Evolutionary conservation across 345 rosid genomes (phyloP), one percentile per base, ranked within the genome.

Genomic region (Citrus reticulata): DNA sequence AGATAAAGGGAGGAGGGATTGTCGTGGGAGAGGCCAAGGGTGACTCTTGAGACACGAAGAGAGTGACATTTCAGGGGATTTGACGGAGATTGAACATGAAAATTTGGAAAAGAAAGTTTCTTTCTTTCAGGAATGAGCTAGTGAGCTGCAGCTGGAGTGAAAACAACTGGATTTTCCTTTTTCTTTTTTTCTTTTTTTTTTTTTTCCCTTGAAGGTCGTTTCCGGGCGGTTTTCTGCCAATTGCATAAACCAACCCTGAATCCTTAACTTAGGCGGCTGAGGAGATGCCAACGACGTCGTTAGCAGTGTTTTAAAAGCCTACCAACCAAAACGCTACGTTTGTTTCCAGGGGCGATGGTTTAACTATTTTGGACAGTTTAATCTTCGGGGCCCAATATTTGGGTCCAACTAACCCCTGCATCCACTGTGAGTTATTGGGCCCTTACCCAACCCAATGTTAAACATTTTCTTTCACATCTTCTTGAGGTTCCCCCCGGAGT

Each of bases 1-100:
- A 77, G 75, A 69, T 83, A 79, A 78, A 85, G 84, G 78, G 83
- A 72, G 24, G 60, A 81, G n/a, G 11, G 63, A 80, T 6, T 68
- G 79, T n/a, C 59, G 79, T 14, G 63, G 72, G 60, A 75, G 88
- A 79, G 82, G 84, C 84, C 85, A 90, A 1, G 91, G 86, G 73
- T 84, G 87, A 85, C 87, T 85, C 79, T 90, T 91, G 80, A 90
- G 87, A 77, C 83, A 80, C 20, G 87, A 67, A 39, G 94, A 83
- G 85, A 86, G 76, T 7, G 98, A 88, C 95, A 90, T 90, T 68
- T 66, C 58, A 2, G 40, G 82, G 61, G 62, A 77, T 69, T 78
- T 32, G 61, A 40, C 77, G 20, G 79, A 74, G 77, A 58, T 20
- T 59, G 17, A 51, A 59, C 51, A 16, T 74, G 82, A 74, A 61